phyloP scores from a whole-genome alignment of 2,329 filamentous ascomycete genomes.

The Pestalotiopsis sp. region DNA sequence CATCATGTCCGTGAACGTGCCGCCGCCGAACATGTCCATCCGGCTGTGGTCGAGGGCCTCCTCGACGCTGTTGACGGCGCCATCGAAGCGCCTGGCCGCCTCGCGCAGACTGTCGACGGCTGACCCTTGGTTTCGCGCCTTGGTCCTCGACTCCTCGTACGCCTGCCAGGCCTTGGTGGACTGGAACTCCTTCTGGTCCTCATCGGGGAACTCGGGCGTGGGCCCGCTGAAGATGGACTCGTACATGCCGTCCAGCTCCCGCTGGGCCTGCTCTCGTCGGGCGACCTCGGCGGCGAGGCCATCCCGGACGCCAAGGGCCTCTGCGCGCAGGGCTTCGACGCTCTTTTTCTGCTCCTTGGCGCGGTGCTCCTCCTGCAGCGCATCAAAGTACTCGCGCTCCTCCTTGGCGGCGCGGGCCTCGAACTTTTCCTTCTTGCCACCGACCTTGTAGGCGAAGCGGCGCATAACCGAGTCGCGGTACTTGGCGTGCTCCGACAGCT shows the following conservation, averaged over 20 bases:
- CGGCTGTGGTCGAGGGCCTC: constrained; percentile 43
- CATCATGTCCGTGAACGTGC: constrained; percentile 51
- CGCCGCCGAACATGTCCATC: constrained; percentile 53
- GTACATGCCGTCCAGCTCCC: constrained; percentile 54
- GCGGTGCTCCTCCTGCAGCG: constrained; percentile 48
- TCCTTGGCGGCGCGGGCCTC: constrained; percentile 52
- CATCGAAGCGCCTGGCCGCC: constrained; percentile 37
- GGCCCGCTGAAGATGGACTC: constrained; percentile 55
- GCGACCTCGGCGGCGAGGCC: constrained; percentile 38
- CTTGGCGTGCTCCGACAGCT: constrained; percentile 53
- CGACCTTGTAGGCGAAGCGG: constrained; percentile 53
- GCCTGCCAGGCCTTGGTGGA: constrained; percentile 34
- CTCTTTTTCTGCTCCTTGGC: constrained; percentile 44
- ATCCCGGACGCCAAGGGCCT: constrained; percentile 38
- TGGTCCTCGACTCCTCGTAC: constrained; percentile 39
- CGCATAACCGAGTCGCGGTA: constrained; percentile 55
- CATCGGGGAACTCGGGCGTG: constrained; percentile 54
- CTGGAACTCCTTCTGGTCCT: constrained; percentile 48
- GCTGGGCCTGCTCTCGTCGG: constrained; percentile 42
- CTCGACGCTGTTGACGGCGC: constrained; percentile 40
- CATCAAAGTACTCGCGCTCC: constrained; percentile 57
- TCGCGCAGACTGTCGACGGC: constrained; percentile 42
- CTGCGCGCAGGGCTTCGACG: constrained; percentile 39
- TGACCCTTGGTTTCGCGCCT: constrained; percentile 42
- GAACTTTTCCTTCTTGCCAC: constrained; percentile 52